A percentile compares a stretch with the other conserved stretches of the same genome.
Conservation (phyloP, 371 early-diverging fungal genomes). For the Nosema muscidifuracis region DNA sequence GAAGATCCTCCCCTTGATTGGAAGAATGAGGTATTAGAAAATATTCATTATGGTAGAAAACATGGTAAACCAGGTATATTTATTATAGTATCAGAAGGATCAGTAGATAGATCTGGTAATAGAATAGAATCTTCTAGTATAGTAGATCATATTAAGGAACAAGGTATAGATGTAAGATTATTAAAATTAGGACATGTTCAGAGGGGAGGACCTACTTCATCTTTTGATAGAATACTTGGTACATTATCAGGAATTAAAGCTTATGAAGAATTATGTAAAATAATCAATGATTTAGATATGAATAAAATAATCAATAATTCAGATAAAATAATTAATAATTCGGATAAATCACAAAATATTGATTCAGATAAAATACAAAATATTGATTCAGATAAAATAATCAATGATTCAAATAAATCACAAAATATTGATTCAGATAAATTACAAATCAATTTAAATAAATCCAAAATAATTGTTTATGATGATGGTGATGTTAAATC, state of each 20-base stretch:
- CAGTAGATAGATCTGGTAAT: conserved; percentile 76
- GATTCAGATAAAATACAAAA: no score
- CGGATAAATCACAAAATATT: no score
- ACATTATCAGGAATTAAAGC: conserved; percentile 87
- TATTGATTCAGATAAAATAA: no score
- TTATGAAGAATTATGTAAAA: conserved; percentile 73
- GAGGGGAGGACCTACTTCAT: conserved; percentile 87
- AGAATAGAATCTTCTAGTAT: conserved; percentile 79
- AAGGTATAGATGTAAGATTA: conserved; percentile 81
- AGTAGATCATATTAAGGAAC: conserved; percentile 70
- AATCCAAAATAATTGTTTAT: background rate
- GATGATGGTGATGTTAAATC: conserved; percentile 20
- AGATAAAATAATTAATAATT: no score
- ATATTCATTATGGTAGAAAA: conserved; percentile 63
- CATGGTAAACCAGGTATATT: conserved; percentile 66
- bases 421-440: no score
- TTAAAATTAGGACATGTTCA: conserved; percentile 93
- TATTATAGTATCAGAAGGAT: conserved; percentile 91
- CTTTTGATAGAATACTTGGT: conserved; percentile 80
- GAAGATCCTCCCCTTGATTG: conserved; percentile 74
- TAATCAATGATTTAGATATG: background rate
- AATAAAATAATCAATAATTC: no score
- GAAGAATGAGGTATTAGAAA: conserved; percentile 64
- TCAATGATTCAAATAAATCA: no score
- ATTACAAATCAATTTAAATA: no score